These are phyloP conservation scores for Ilyonectria mors-panacis DNA, from an alignment of 2,329 filamentous ascomycete species.

Conservation along the genomic window DNA sequence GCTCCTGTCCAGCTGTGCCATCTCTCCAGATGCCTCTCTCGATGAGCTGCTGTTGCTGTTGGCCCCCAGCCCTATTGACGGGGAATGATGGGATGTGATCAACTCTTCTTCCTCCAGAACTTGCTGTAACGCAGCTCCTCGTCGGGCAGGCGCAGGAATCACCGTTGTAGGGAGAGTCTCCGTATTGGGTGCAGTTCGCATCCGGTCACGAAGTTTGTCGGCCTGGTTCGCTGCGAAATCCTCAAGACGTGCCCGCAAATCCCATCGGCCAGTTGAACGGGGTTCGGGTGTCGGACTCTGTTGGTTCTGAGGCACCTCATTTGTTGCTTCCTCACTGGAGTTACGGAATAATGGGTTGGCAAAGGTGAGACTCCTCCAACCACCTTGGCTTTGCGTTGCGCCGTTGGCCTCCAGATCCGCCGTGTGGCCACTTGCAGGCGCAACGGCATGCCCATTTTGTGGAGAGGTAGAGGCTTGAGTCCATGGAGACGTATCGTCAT, in stretches of 20 bases:
- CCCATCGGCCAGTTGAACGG: constrained; percentile 61
- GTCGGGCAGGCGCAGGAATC: constrained; percentile 74
- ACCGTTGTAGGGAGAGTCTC: constrained; percentile 71
- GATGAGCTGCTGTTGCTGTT: constrained; percentile 43
- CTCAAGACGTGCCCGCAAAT: constrained; percentile 70
- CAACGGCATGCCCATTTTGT: constrained; percentile 42
- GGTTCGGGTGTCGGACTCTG: constrained; percentile 20
- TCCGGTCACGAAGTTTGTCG: constrained; percentile 70
- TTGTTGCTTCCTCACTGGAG: constrained; percentile 31
- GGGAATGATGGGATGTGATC: constrained; percentile 35
- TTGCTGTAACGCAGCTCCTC: constrained; percentile 69
- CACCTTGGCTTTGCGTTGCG: constrained; percentile 42
- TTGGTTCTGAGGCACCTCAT: constrained; percentile 24
- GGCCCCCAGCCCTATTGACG: constrained; percentile 25
- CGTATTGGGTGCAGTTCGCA: constrained; percentile 68
- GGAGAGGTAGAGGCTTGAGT: constrained; percentile 38
- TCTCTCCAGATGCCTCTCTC: constrained; percentile 43
- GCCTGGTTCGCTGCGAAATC: constrained; percentile 74
- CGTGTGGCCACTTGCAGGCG: constrained; percentile 31
- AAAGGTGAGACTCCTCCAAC: constrained; percentile 47
- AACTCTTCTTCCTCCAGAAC: constrained; percentile 69
- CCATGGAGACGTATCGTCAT: constrained; percentile 47
- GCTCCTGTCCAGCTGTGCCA: constrained; percentile 38
- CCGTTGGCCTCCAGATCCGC: constrained; percentile 50
- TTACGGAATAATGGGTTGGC: constrained; percentile 32